Evolutionary conservation across 225 moss, liverwort and hornwort species (phyloP).

Genomic region (Pleurozium schreberi): DNA sequence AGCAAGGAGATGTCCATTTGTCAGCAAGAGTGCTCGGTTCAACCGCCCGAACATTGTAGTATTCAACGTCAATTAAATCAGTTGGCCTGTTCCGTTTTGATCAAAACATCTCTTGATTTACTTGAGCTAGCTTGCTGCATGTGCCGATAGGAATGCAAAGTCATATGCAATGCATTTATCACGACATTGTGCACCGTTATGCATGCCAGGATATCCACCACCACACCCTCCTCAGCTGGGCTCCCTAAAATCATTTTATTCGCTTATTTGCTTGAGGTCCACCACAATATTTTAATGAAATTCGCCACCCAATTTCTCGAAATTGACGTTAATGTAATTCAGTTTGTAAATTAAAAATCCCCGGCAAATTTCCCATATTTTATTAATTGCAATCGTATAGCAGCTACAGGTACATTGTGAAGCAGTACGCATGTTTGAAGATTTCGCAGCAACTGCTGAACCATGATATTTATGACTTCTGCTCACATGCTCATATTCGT

Average conservation of each 20-base stretch:
- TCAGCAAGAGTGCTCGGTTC: not conserved
- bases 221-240: not conserved
- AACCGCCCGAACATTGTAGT: not conserved
- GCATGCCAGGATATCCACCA: no score
- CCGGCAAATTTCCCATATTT: no score
- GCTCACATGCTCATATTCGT: not conserved
- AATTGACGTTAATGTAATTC: not conserved
- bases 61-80: not conserved
- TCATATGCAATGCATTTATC: not conserved
- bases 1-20: not conserved
- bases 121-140: not conserved
- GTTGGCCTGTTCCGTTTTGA: not conserved
- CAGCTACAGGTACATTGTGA: not conserved
- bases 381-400: not conserved
- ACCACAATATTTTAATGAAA: no score
- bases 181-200: not conserved
- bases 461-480: not conserved
- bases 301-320: not conserved
- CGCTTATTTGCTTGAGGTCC: not conserved
- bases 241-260: not conserved
- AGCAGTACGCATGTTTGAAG: not conserved
- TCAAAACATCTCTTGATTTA: no score
- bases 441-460: no score
- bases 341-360: not conserved
- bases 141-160: not conserved